Percentiles rank a stretch among this genome's conserved stretches.
Evolutionary conservation across 2,329 filamentous ascomycete genomes (phyloP).

Genomic region (Bipolaris oryzae): DNA sequence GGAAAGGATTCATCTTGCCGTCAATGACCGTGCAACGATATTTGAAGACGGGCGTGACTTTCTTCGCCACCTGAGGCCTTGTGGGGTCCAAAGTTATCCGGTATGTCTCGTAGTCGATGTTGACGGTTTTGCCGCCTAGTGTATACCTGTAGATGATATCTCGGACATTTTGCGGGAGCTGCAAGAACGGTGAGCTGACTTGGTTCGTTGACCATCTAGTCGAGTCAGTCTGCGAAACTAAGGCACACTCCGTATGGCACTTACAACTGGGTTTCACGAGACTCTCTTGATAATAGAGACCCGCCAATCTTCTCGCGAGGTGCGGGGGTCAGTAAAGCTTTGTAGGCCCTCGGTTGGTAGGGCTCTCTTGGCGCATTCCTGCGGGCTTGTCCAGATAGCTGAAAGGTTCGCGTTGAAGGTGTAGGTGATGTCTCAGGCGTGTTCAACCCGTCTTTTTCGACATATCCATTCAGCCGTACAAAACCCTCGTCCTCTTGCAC

Average conservation of each 20-base stretch:
- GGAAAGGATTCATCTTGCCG: slow-evolving; percentile 19
- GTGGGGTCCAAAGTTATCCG: background rate
- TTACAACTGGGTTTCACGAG: slow-evolving; percentile 23
- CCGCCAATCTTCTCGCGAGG: slow-evolving; percentile 18
- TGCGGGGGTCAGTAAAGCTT: slow-evolving; percentile 14
- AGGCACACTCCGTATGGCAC: background rate
- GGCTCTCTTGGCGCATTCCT: slow-evolving; percentile 16
- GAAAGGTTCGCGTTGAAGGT: slow-evolving; percentile 14
- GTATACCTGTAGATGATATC: slow-evolving; percentile 28
- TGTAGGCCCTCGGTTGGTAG: slow-evolving; percentile 22
- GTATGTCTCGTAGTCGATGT: slow-evolving; percentile 34
- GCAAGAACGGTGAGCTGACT: slow-evolving; percentile 29
- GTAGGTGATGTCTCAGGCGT: background rate
- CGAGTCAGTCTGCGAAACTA: background rate
- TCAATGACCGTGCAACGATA: slow-evolving; percentile 29
- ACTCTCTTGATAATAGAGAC: slow-evolving; percentile 14
- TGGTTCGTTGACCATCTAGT: slow-evolving; percentile 35
- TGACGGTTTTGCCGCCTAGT: slow-evolving; percentile 35
- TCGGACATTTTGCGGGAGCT: slow-evolving; percentile 32
- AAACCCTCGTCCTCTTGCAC: background rate
- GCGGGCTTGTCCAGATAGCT: slow-evolving; percentile 12
- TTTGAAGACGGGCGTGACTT: slow-evolving; percentile 25
- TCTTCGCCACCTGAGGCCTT: background rate
- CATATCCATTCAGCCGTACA: background rate
- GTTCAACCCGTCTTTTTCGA: background rate